These are phyloP conservation scores for Calonectria pseudoreteaudii DNA, from an alignment of 2,329 filamentous ascomycete genomes.

Conservation along the genomic window DNA sequence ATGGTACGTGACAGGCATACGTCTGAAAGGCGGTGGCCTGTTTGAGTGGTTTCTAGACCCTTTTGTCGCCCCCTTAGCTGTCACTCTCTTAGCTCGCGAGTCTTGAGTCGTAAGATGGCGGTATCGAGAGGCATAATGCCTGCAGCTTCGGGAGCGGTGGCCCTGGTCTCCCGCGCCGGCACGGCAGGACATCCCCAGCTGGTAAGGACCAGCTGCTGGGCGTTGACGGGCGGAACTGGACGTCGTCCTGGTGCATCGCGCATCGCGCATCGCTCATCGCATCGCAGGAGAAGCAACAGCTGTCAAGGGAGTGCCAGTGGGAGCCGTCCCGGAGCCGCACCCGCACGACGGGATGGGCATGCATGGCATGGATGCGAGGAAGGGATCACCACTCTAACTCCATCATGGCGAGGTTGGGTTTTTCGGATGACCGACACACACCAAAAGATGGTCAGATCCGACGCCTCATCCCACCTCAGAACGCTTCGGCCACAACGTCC, in stretches of 20 bases:
- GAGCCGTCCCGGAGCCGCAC: slow-evolving; percentile 37
- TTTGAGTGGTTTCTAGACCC: slow-evolving; percentile 23
- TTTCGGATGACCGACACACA: slow-evolving; percentile 10
- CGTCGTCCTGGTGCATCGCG: slow-evolving; percentile 15
- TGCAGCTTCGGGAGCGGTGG: slow-evolving; percentile 18
- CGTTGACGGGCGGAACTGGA: slow-evolving; percentile 24
- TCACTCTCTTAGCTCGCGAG: slow-evolving; percentile 26
- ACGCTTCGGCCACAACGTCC: slow-evolving; percentile 12
- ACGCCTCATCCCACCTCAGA: slow-evolving; percentile 18
- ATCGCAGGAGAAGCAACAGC: slow-evolving; percentile 14
- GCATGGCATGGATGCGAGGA: slow-evolving; percentile 19
- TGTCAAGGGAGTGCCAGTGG: slow-evolving; percentile 15
- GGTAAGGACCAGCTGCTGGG: slow-evolving; percentile 27
- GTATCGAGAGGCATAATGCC: slow-evolving; percentile 26
- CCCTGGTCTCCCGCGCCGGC: slow-evolving; percentile 31
- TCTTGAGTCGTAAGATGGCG: slow-evolving; percentile 35
- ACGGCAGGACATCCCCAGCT: slow-evolving; percentile 34
- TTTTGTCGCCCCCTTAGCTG: slow-evolving; percentile 18
- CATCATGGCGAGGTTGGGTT: slow-evolving; percentile 24
- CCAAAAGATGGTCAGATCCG: slow-evolving; percentile 22
- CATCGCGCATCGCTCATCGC: background rate
- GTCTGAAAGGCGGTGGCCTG: slow-evolving; percentile 22
- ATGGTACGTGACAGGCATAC: slow-evolving; percentile 20
- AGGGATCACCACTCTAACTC: slow-evolving; percentile 16
- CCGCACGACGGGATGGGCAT: slow-evolving; percentile 10